These are phyloP conservation scores for Pleurotus salmoneostramineus DNA, from an alignment of 768 basidiomycete species.

Conservation along the genomic window DNA sequence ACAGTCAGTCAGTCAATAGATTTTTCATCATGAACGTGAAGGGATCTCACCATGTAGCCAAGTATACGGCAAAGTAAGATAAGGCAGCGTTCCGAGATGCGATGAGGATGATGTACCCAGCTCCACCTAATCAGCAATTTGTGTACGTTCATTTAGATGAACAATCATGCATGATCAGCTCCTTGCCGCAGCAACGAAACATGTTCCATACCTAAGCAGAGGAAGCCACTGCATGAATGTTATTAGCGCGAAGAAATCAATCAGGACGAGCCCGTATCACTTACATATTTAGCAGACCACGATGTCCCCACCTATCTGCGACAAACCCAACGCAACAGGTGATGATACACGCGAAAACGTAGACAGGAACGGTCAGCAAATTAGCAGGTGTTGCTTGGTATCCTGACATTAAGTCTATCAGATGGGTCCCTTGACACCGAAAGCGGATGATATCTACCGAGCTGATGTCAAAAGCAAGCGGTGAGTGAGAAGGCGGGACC, in stretches of 20 bases:
- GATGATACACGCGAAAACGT: conserved; percentile 60
- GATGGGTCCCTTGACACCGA: neutral
- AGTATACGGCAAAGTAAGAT: conserved; percentile 69
- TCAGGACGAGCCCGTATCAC: conserved; percentile 16
- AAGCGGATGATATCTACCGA: neutral
- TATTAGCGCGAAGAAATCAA: neutral
- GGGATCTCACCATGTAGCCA: conserved; percentile 57
- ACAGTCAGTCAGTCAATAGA: neutral
- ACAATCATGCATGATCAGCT: no score
- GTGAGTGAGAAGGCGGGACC: neutral
- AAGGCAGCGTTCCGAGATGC: conserved; percentile 56
- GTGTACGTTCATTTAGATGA: neutral
- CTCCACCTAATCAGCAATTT: conserved; percentile 31
- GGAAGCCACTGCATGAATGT: conserved; percentile 23
- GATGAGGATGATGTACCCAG: conserved; percentile 71
- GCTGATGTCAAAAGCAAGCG: neutral
- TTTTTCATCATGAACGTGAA: neutral
- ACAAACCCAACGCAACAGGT: conserved; percentile 62
- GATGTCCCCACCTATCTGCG: conserved; percentile 56
- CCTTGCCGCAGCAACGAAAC: conserved; percentile 11
- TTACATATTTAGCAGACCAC: conserved; percentile 65
- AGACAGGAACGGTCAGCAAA: conserved; percentile 75
- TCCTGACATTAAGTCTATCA: conserved; percentile 27
- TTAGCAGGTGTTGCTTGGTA: conserved; percentile 72
- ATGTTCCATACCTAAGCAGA: conserved; percentile 27